phyloP scores from a whole-genome alignment of 768 basidiomycete species.

The Serendipita sp. region DNA sequence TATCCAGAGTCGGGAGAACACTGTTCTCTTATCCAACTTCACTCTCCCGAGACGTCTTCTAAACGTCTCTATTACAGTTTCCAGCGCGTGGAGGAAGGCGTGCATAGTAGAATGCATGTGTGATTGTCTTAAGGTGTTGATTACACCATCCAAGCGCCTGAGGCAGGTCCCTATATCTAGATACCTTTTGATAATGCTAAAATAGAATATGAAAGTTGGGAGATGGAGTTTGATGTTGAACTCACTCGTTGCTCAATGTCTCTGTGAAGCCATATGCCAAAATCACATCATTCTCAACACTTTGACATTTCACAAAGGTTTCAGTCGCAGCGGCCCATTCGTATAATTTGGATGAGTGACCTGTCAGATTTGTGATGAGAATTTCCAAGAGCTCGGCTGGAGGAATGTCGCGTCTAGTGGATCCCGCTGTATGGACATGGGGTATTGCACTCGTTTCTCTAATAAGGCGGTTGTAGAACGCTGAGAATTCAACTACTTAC shows the following conservation, averaged over 20 bases:
- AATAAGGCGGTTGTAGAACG: neutral
- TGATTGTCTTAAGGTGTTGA: slow-evolving; percentile 19
- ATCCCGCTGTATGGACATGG: slow-evolving; percentile 24
- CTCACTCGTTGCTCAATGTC: slow-evolving; percentile 40
- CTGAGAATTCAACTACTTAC: slow-evolving; percentile 25
- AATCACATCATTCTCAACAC: slow-evolving; percentile 26
- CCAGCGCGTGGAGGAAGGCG: slow-evolving; percentile 50
- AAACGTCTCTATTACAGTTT: slow-evolving; percentile 36
- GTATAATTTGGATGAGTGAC: slow-evolving; percentile 51
- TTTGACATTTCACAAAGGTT: slow-evolving; percentile 35
- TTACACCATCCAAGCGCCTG: slow-evolving; percentile 45
- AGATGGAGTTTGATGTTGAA: neutral
- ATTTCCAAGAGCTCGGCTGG: slow-evolving; percentile 34
- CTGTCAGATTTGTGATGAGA: slow-evolving; percentile 42
- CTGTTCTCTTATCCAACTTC: neutral
- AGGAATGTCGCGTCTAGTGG: slow-evolving; percentile 29
- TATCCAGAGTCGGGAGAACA: slow-evolving; percentile 23
- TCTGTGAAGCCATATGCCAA: slow-evolving; percentile 41
- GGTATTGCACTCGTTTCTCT: slow-evolving; percentile 31
- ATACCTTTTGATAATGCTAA: slow-evolving; percentile 48
- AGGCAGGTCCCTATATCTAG: slow-evolving; percentile 49
- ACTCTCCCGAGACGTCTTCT: slow-evolving; percentile 27
- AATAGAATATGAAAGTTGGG: neutral
- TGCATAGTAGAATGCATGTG: slow-evolving; percentile 40
- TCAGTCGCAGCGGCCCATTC: slow-evolving; percentile 43